Base-by-base conservation (phyloP, 2,329 filamentous ascomycete species). In the Aspergillus fructus region DNA sequence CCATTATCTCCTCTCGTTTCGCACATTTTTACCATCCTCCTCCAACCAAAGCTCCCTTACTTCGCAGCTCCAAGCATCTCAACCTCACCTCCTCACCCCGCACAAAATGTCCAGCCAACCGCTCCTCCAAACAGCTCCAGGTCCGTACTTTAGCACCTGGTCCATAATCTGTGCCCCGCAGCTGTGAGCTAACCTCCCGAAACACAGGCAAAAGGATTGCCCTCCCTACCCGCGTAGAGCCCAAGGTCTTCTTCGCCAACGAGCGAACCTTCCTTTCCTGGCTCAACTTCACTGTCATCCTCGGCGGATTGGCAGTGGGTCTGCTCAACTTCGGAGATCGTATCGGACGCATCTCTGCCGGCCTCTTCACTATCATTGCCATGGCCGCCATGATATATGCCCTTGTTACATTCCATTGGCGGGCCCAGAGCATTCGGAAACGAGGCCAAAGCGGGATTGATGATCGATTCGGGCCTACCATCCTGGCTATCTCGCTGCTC, bases 231-330 rank as follows among this genome's bases (percentile, higher is more conserved):
- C 92, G 94, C 66, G 93, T 99, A 77, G 94, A 99, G 78, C 94
- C 94, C 69, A 99, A 99, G 80, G 94, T 99, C 82, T 99, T 97
- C 86, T 99, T 99, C 83, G 94, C 94, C 79, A 99, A 99, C 83
- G 94, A 99, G 81, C 91, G 94, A 63, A 99, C 94, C 62, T 99
- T 99, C 76, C 87, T 99, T 71, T 96, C 92, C 78, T 99, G 94
- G 94, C 90, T 99, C 72, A 99, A 99, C 85, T 97, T 97, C 83
- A 96, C 93, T 75, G 93, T 99, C 72, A 93, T 99, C 77, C 89
- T 99, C 61, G 94, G 94, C 71, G 94, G 94, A 63, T 87, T 99
- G 50, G 93, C 94, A 65, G 91, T 99, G 67, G 94, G 94, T 67
- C 92, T 99, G 73, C 87, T 99, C 70, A 99, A 99, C 82, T 99